Conservation (phyloP, 768 basidiomycete species). For the Hemileccinum impolitum region DNA sequence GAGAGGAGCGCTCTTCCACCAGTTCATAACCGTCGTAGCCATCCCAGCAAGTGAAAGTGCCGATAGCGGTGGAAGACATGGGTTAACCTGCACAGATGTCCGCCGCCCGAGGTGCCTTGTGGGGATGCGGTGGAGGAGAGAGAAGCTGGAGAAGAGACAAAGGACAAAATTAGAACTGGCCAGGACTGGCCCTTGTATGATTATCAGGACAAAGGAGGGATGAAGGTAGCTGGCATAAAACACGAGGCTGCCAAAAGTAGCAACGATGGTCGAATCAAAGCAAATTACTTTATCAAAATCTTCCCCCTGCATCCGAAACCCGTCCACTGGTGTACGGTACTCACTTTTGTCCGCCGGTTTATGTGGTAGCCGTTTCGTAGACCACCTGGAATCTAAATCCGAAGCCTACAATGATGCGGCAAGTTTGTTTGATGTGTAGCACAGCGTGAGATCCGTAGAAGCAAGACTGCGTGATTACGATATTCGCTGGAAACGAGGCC, state of each 20-base stretch:
- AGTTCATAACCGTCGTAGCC: slow-evolving; percentile 28
- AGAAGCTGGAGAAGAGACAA: slow-evolving; percentile 14
- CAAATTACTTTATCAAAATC: slow-evolving; percentile 26
- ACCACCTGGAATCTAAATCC: neutral
- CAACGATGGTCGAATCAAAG: slow-evolving; percentile 12
- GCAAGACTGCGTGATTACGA: slow-evolving; percentile 22
- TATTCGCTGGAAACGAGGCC: slow-evolving; percentile 24
- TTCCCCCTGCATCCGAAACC: too few relatives aligned
- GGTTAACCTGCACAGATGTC: slow-evolving; percentile 11
- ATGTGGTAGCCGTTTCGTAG: neutral
- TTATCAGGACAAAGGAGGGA: slow-evolving; percentile 30
- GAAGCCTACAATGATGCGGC: neutral
- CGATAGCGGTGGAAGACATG: slow-evolving; percentile 33
- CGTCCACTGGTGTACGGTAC: neutral
- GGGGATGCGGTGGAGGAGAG: slow-evolving; percentile 18
- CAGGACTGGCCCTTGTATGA: slow-evolving; percentile 28
- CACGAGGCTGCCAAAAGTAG: slow-evolving; percentile 36
- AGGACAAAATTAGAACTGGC: slow-evolving; percentile 25
- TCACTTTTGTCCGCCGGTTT: neutral
- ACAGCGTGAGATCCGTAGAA: slow-evolving; percentile 16
- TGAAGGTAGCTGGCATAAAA: slow-evolving; percentile 26
- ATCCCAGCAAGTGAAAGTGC: slow-evolving; percentile 34
- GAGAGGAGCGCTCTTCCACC: slow-evolving; percentile 16
- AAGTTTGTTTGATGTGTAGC: slow-evolving; percentile 5
- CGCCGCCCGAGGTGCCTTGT: slow-evolving; percentile 19